Evolutionary conservation across 257 asterid genomes (phyloP), one percentile per base, ranked within the genome.

Genomic region (Eustoma russellianum): DNA sequence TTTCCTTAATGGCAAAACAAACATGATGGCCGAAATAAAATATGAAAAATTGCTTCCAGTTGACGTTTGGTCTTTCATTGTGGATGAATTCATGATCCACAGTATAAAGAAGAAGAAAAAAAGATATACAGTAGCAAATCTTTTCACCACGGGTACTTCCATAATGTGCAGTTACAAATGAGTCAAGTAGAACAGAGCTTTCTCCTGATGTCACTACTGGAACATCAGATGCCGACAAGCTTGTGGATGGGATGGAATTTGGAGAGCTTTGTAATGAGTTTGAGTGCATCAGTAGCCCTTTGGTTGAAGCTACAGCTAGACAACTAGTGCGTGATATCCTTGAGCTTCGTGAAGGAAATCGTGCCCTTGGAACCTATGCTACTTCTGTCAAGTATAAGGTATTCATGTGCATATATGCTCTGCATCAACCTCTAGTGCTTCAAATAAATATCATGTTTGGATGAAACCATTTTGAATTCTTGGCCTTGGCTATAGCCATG

Each of bases 251-350:
- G 9, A 72, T 91, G 87, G 82, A 91, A 62, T 91, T 91, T 33
- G 96, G 98, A 11, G 92, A 91, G 19, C 87, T 91, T 1, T 91
- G 96, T 70, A 41, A 91, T 41, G 98, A 91, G 41, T 91, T 91
- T 47, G 94, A 91, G 73, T 91, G 98, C 73, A 77, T 73, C 41
- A 87, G 96, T 66, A 91, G 98, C 70, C 98, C 96, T 38, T 62
- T 63, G 3, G 86, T 91, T 2, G 98, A 91, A 63, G 83, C 96
- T 64, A 82, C 85, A 2, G 98, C 98, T 5, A 57, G 98, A 46
- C 98, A 83, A 46, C 94, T 91, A 7, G 92, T 70, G 9, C 85
- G 95, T 2, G 94, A 91, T 68, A 87, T 91, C 64, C 85, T 91
- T 13, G 68, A 87, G 57, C 98, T 91, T 41, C 83, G 98, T 5